Evolutionary conservation across 345 rosid genomes (phyloP), one percentile per base, ranked within the genome.

Genomic region (Abelmoschus esculentus): DNA sequence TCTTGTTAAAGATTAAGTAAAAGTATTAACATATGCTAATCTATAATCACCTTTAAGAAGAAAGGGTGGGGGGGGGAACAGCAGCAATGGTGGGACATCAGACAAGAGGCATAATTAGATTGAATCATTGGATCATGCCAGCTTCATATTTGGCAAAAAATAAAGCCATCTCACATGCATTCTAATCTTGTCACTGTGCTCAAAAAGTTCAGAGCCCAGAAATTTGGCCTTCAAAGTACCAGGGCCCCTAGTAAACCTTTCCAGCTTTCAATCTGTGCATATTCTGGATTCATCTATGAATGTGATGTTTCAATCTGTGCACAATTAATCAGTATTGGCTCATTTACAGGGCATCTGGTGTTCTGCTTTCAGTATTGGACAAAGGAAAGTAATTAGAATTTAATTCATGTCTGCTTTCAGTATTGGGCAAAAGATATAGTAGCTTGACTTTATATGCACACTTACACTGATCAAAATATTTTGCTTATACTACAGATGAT

Each of bases 371-470:
- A 28, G 34, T 47, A 47, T 50, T 29, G 10, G 50, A 47, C 49
- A 66, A 31, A 57, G 56, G 12, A 31, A 32, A 29, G 46, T 42
- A 42, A 42, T 29, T 44, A 70, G 42, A 18, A 74, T 72, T 44
- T 44, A 44, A 13, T 44, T 44, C 49, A 44, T 44, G 14, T 44
- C 49, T 44, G 49, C 5, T 32, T 32, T 32, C 36, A 32, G 36
- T 32, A 32, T 32, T 32, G 36, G 6, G 4, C 36, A 32, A 32
- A 32, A 32, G 36, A 32, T 32, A 32, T 15, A 73, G 19, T 62
- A 56, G 62, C 58, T 50, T 61, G 31, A 66, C 59, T 62, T 74
- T 56, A 66, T 73, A 83, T 82, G 69, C 72, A 84, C 84, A 78
- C 72, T 84, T 80, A 58, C 78, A 71, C 44, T 75, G 68, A 73